phyloP scores from a whole-genome alignment of 2,329 filamentous ascomycete genomes.

The Pseudocercospora macadamiae region DNA sequence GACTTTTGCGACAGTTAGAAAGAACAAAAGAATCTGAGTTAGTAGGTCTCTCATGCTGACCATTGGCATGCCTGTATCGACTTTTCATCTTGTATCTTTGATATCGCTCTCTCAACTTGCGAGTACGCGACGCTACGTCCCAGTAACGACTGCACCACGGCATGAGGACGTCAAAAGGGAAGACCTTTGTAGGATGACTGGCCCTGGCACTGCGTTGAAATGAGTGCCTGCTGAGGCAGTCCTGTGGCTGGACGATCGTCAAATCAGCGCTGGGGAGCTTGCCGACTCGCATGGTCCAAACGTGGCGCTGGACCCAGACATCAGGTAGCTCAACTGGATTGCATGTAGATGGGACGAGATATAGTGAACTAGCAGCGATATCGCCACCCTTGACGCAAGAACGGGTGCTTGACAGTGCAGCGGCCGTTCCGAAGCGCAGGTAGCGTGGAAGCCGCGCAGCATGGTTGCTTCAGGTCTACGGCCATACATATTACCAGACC shows the following conservation, averaged over 20 bases:
- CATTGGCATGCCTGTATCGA: slow-evolving; percentile 12
- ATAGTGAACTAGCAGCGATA: not conserved
- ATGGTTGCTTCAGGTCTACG: slow-evolving; percentile 2
- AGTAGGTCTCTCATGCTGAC: slow-evolving; percentile 20
- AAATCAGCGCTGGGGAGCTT: not conserved
- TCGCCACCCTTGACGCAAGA: slow-evolving; percentile 9
- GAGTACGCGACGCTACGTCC: slow-evolving; percentile 1
- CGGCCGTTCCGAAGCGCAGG: slow-evolving; percentile 4
- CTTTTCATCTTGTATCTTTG: slow-evolving; percentile 10
- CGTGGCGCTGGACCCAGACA: slow-evolving; percentile 4
- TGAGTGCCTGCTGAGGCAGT: slow-evolving; percentile 6
- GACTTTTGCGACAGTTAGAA: slow-evolving; percentile 20
- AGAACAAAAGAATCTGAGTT: slow-evolving; percentile 19
- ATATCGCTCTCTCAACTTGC: slow-evolving; percentile 1
- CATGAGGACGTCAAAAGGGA: slow-evolving; percentile 3
- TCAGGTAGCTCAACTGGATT: slow-evolving; percentile 7
- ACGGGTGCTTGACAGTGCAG: not conserved
- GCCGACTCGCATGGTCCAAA: slow-evolving; percentile 3
- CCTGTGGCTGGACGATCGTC: slow-evolving; percentile 6
- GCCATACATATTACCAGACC: slow-evolving; percentile 6
- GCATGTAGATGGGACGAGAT: slow-evolving; percentile 5
- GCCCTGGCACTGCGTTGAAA: not conserved
- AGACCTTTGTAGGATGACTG: slow-evolving; percentile 1
- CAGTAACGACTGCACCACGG: slow-evolving; percentile 8
- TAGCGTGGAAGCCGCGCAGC: not conserved